A percentile compares a stretch with the other conserved stretches of the same genome.
Conservation (phyloP, 2,329 filamentous ascomycete genomes). For the Ceratocystis cacaofunesta region DNA sequence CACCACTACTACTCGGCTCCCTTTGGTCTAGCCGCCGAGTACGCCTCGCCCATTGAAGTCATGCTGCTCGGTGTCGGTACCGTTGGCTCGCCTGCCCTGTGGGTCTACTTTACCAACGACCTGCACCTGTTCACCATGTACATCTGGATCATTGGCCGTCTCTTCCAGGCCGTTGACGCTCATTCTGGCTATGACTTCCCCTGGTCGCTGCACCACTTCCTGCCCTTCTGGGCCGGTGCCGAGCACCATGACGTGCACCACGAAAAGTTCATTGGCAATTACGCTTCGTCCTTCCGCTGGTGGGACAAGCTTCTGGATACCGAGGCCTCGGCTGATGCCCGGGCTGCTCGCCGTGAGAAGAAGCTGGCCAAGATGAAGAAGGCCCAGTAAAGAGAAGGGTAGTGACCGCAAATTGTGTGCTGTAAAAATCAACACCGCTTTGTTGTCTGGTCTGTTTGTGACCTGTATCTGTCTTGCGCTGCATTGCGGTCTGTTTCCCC, state of each 20-base stretch:
- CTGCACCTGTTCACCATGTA: slow-evolving; percentile 98
- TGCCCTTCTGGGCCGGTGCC: slow-evolving; percentile 96
- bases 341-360: slow-evolving; percentile 66
- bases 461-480: neutral
- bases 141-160: slow-evolving; percentile 77
- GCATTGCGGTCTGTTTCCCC: neutral
- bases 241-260: slow-evolving; percentile 95
- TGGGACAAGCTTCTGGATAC: slow-evolving; percentile 94
- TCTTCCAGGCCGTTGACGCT: slow-evolving; percentile 95
- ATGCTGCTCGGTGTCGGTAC: slow-evolving; percentile 86
- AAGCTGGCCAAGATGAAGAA: slow-evolving; percentile 59
- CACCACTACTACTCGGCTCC: slow-evolving; percentile 98
- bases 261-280: slow-evolving; percentile 98
- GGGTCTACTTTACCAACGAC: slow-evolving; percentile 68
- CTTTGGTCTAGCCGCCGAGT: slow-evolving; percentile 91
- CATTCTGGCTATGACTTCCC: slow-evolving; percentile 98
- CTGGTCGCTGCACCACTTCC: slow-evolving; percentile 86
- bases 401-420: no score
- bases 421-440: neutral
- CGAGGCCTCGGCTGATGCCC: slow-evolving; percentile 76
- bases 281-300: slow-evolving; percentile 95
- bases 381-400: slow-evolving; percentile 36
- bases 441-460: neutral
- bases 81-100: slow-evolving; percentile 67
- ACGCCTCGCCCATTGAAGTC: slow-evolving; percentile 92